phyloP scores from a whole-genome alignment of 2,329 filamentous ascomycete genomes.

The Sporothrix inflata region DNA sequence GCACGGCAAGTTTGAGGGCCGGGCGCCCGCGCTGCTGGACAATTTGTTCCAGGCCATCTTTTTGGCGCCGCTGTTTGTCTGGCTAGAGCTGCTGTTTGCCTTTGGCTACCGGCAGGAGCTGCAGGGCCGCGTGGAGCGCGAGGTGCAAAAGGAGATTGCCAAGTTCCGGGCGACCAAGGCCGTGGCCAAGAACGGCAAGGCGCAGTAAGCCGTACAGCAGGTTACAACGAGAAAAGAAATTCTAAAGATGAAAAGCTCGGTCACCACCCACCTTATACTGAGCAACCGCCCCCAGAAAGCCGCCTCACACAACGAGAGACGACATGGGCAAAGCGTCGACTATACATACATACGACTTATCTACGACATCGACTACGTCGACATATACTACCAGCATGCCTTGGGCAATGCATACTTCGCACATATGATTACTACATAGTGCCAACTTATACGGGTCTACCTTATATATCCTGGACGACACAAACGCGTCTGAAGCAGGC shows the following conservation, averaged over 20 bases:
- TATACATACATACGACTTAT: not conserved
- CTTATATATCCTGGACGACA: not conserved
- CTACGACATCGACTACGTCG: not conserved
- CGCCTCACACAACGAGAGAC: not conserved
- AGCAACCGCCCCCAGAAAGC: not conserved
- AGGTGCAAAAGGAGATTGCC: constrained; percentile 73
- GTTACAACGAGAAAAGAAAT: not conserved
- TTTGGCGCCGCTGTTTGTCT: constrained; percentile 93
- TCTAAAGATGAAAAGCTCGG: not conserved
- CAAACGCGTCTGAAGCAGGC: not conserved
- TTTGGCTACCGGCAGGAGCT: constrained; percentile 89
- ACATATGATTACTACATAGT: not conserved
- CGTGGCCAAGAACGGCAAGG: constrained; percentile 53
- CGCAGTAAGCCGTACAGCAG: constrained; percentile 44
- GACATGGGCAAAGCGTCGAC: not conserved
- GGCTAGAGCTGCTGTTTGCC: constrained; percentile 90
- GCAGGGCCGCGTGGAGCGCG: constrained; percentile 76
- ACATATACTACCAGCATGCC: not conserved
- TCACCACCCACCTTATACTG: not conserved
- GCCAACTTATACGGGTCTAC: not conserved
- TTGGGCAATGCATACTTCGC: not conserved
- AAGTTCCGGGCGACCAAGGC: constrained; percentile 69
- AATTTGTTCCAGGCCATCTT: constrained; percentile 91
- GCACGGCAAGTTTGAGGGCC: constrained; percentile 84
- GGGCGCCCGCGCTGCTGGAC: constrained; percentile 86